Base-by-base conservation (phyloP, 257 asterid genomes). In the Petunia secreta region DNA sequence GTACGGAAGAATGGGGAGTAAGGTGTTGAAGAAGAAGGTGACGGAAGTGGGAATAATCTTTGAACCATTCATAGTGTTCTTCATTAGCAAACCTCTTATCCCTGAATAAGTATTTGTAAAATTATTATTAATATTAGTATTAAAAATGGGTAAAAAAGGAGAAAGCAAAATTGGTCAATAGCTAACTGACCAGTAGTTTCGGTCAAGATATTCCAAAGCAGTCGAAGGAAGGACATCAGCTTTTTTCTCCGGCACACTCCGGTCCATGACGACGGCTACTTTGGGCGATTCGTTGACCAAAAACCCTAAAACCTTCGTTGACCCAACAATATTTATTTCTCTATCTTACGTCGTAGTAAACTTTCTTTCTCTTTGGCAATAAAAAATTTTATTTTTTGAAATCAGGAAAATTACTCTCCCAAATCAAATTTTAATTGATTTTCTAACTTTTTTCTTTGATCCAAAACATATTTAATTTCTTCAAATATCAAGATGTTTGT, bases 41-140 rank as follows among this genome's bases (percentile, higher is more conserved):
- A 81, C 96, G 96, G 78, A 93, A 95, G 77, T 91, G 87, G 4
- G 95, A 90, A 82, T 92, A 95, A 65, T 90, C 97, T 86, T 95
- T 95, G 83, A 95, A 92, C 98, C 99, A 93, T 81, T 95, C 99
- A 83, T 93, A 95, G 87, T 95, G 97, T 81, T 95, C 99, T 84
- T 95, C 99, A n/a, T 86, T 87, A 39, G 95, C 82, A 79, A 92
- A 93, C 81, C 98, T 92, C 86, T 83, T 82, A 79, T 95, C 92
- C 99, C 99, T 95, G 86, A 84, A 80, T 63, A 5, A 57, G 43
- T 3, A 50, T 41, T 4, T 67, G 43, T 39, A 13, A 9, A 37
- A 39, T 44, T 4, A n/a, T 7, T 44, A 13, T 8, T 14, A 55
- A 52, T 46, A n/a, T 15, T 16, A 48, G 6, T 13, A 41, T 37